Conservation (phyloP, 1,284 basidiomycete genomes). For the Flammula alnicola region DNA sequence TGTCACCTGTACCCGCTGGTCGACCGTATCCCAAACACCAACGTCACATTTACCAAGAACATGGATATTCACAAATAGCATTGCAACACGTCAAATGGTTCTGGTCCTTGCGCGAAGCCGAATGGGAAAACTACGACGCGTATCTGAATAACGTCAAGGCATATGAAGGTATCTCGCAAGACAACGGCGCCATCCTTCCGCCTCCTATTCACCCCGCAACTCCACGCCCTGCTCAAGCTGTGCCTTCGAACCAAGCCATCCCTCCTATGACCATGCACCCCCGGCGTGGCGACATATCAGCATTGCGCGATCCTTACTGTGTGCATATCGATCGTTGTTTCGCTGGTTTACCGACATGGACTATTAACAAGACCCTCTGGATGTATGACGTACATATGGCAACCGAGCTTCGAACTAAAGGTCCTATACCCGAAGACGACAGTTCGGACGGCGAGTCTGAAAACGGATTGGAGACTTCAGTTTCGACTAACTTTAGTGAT, state of each 20-base stretch:
- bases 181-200: slow-evolving; percentile 11
- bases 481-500: slow-evolving; percentile 41
- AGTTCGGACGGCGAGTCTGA: slow-evolving; percentile 31
- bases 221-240: slow-evolving; percentile 27
- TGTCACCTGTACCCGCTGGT: slow-evolving; percentile 28
- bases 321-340: slow-evolving; percentile 62
- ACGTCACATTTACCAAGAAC: slow-evolving; percentile 47
- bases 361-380: slow-evolving; percentile 67
- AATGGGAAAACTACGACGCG: slow-evolving; percentile 19
- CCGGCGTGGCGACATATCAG: slow-evolving; percentile 62
- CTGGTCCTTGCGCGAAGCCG: slow-evolving; percentile 46
- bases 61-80: slow-evolving; percentile 62
- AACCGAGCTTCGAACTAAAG: slow-evolving; percentile 17
- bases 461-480: slow-evolving; percentile 33
- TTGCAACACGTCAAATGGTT: slow-evolving; percentile 61
- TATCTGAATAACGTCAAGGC: slow-evolving; percentile 18
- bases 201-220: slow-evolving; percentile 17
- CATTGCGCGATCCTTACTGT: slow-evolving; percentile 59
- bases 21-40: slow-evolving; percentile 25
- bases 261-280: slow-evolving; percentile 58
- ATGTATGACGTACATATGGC: slow-evolving; percentile 56
- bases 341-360: slow-evolving; percentile 59
- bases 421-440: slow-evolving; percentile 18
- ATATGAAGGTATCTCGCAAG: slow-evolving; percentile 13
- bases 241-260: slow-evolving; percentile 15